These are phyloP conservation scores for Apiotrichum montevideense DNA, from an alignment of 1,284 basidiomycete species.

Conservation along the genomic window DNA sequence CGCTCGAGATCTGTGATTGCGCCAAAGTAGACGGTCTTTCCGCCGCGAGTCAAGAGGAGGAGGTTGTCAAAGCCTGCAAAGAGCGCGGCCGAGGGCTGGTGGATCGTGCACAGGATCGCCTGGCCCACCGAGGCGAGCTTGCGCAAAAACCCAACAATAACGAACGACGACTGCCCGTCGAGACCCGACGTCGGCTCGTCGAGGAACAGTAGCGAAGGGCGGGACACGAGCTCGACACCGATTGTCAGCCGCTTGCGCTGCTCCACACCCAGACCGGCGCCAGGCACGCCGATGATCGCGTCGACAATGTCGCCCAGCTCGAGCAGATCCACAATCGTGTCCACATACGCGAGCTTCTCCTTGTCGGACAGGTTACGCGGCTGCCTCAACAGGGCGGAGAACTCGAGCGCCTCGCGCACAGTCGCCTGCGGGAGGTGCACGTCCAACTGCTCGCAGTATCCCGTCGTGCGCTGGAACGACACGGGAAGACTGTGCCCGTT, in stretches of 20 bases:
- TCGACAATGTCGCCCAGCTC: conserved; percentile 50
- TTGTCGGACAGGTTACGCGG: conserved; percentile 56
- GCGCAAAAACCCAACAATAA: conserved; percentile 54
- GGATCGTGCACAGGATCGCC: conserved; percentile 51
- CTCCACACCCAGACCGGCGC: conserved; percentile 42
- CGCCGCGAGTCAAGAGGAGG: conserved; percentile 46
- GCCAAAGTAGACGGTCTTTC: conserved; percentile 54
- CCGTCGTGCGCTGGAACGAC: conserved; percentile 51
- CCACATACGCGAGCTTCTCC: conserved; percentile 52
- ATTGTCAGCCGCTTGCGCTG: conserved; percentile 53
- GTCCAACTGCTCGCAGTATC: conserved; percentile 44
- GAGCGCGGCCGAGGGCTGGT: conserved; percentile 59
- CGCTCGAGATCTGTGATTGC: conserved; percentile 49
- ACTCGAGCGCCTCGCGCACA: conserved; percentile 72
- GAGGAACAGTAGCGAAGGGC: conserved; percentile 44
- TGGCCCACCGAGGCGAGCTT: conserved; percentile 50
- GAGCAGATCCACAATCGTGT: conserved; percentile 51
- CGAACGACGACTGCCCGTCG: conserved; percentile 55
- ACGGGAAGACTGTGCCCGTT: conserved; percentile 47
- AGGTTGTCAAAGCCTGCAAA: conserved; percentile 68
- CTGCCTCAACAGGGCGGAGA: conserved; percentile 78
- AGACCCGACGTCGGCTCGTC: conserved; percentile 53
- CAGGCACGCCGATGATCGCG: conserved; percentile 48
- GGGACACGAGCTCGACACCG: conserved; percentile 45
- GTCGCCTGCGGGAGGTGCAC: conserved; percentile 34